These are phyloP conservation scores for Retiboletus flavoniger DNA, from an alignment of 1,284 basidiomycete species.

Conservation along the genomic window DNA sequence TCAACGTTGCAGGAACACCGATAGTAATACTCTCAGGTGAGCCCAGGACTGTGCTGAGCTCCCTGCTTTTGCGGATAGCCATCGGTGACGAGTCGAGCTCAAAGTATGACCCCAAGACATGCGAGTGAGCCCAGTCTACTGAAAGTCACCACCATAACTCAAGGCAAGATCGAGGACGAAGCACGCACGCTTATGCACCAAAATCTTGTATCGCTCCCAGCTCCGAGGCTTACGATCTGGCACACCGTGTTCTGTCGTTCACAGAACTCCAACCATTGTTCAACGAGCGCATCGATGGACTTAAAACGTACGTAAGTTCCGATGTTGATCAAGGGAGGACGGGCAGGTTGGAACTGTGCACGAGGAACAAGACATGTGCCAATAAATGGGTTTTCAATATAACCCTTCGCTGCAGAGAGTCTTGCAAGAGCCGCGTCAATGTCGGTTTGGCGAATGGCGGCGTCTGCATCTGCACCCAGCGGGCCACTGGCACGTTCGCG, in stretches of 20 bases:
- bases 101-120: conserved; percentile 62
- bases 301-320: conserved; percentile 88
- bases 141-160: conserved; percentile 14
- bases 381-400: conserved; percentile 76
- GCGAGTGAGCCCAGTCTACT: conserved; percentile 53
- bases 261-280: conserved; percentile 57
- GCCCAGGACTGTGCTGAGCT: conserved; percentile 57
- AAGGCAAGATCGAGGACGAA: conserved; percentile 7
- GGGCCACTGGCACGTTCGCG: conserved; percentile 17
- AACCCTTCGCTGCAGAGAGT: conserved; percentile 78
- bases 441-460: conserved; percentile 70
- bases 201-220: conserved; percentile 46
- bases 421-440: conserved; percentile 74
- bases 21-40: conserved; percentile 42
- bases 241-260: conserved; percentile 22
- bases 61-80: conserved; percentile 70
- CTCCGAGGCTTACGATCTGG: conserved; percentile 31
- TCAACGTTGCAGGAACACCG: conserved; percentile 33
- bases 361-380: conserved; percentile 60
- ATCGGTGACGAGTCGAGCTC: conserved; percentile 89
- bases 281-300: conserved; percentile 78
- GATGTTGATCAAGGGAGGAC: conserved; percentile 91
- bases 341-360: conserved; percentile 58
- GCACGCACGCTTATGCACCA: conserved; percentile 82
- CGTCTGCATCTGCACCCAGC: conserved; percentile 42